Base-by-base conservation (phyloP, 768 basidiomycete genomes). In the Collybia sordida region DNA sequence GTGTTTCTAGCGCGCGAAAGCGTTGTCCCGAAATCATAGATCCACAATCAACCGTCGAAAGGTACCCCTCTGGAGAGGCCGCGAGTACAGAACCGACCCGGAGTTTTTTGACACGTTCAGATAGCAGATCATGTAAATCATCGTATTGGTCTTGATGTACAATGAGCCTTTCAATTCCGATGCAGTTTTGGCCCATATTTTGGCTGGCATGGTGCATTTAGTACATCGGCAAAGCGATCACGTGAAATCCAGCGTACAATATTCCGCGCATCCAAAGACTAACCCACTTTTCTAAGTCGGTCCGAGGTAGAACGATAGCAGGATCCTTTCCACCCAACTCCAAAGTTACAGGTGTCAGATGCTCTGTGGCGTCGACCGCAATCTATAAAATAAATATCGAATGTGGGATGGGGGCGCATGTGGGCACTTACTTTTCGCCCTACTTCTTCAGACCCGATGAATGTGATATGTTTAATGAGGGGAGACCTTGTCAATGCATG, bases 321-420 rank as follows among this genome's bases (percentile, higher is more conserved):
- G 95, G 93, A 63, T 99, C 96, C 65, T 98, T 96, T 27, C 93
- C 92, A 25, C 96, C 96, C 1, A 99, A 80, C 67, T 98, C 96
- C 19, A 99, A 81, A 0, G 90, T 92, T 0, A 97, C 89, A 0
- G 96, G 96, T 0, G 90, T 95, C 38, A 97, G 78, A 60, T 94
- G 79, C 53, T 86, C 82, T 0, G 93, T 88, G 14, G 94, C 96
- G 43, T 88, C 91, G 17, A 74, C 58, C 0, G 93, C 93, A 52
- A 98, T 82, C 84, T 93, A 61, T 8, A 25, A 37, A 37, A 21
- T 3, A 25, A 12, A n/a, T 9, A 21, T 37, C 2, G 25, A 18
- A 17, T n/a, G 37, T 37, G 17, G 5, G n/a, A 47, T 4, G 38
- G 22, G 22, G 23, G 17, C 15, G 15, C n/a, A 35, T 3, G 4